These are phyloP conservation scores for Tetrapisispora namnaoensis DNA, from an alignment of 805 yeast genomes.

Conservation along the genomic window DNA sequence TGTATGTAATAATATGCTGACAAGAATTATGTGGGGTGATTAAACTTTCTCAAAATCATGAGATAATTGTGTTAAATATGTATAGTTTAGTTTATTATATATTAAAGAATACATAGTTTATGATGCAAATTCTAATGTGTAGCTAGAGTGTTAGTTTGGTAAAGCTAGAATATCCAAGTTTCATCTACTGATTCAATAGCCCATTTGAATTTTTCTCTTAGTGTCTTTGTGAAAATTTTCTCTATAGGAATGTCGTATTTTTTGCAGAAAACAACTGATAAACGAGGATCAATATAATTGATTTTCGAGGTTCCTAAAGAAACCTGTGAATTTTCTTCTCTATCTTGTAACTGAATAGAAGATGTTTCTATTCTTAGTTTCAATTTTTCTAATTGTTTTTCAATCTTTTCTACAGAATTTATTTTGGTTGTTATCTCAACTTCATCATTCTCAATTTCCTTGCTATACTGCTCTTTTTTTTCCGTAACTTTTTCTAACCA, in stretches of 20 bases:
- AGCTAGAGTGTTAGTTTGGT: background rate
- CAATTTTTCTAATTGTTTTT: slow-evolving; percentile 57
- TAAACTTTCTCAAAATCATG: no score
- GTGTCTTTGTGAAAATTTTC: slow-evolving; percentile 80
- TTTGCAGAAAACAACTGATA: slow-evolving; percentile 82
- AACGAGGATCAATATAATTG: slow-evolving; percentile 90
- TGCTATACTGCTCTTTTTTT: slow-evolving; percentile 38
- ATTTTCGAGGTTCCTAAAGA: slow-evolving; percentile 88
- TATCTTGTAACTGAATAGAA: slow-evolving; percentile 71
- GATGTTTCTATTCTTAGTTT: slow-evolving; percentile 64
- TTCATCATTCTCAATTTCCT: slow-evolving; percentile 51
- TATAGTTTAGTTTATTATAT: background rate
- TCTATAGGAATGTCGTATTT: slow-evolving; percentile 84
- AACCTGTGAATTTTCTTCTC: slow-evolving; percentile 88
- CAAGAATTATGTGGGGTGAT: no score
- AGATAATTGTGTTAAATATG: background rate
- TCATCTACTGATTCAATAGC: slow-evolving; percentile 87
- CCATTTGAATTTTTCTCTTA: slow-evolving; percentile 91
- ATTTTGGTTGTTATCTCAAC: slow-evolving; percentile 45
- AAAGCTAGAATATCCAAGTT: slow-evolving; percentile 67
- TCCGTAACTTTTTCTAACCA: slow-evolving; percentile 49
- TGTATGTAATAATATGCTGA: no score
- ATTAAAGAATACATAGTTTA: background rate
- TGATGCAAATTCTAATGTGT: background rate
- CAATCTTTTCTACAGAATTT: slow-evolving; percentile 54